A percentile compares a stretch with the other conserved stretches of the same genome.
Conservation (phyloP, 108 stramenopile genomes). For the Cyclotella distinguenda region DNA sequence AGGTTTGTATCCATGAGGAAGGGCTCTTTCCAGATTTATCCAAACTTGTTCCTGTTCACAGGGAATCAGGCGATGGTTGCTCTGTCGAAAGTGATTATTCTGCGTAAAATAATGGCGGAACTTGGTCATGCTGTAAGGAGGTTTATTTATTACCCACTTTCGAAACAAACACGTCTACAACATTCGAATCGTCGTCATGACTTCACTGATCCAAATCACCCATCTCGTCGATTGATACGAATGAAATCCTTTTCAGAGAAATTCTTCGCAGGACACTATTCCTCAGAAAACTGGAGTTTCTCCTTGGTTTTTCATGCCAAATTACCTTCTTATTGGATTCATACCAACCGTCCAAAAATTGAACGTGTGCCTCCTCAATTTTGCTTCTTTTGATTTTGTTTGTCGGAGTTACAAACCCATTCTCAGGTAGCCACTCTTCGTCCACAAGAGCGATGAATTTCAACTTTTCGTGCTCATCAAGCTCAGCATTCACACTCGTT, state of each 20-base stretch:
- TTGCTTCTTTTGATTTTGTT: conserved; percentile 74
- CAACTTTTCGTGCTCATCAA: conserved; percentile 67
- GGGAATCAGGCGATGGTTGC: background rate
- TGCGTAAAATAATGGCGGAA: conserved; percentile 3
- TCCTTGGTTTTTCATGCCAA: conserved; percentile 47
- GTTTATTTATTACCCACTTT: no score
- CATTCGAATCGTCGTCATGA: no score
- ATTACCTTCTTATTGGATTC: conserved; percentile 66
- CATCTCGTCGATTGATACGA: no score
- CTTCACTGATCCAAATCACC: no score
- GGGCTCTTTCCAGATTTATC: conserved; percentile 37
- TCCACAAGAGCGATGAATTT: conserved; percentile 69
- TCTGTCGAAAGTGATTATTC: conserved; percentile 29
- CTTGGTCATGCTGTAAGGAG: no score
- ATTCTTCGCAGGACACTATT: no score
- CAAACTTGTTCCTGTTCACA: conserved; percentile 24
- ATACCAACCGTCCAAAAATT: conserved; percentile 69
- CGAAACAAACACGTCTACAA: no score
- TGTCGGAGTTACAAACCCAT: conserved; percentile 78
- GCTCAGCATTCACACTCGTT: conserved; percentile 47
- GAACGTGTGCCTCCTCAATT: conserved; percentile 63
- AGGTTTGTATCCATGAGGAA: conserved; percentile 1
- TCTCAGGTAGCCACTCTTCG: conserved; percentile 81
- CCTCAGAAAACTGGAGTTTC: background rate
- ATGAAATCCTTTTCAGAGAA: no score